Percentiles rank a stretch among this genome's conserved stretches.
phyloP scores from a whole-genome alignment of 176 grass and related monocot species.

The Paspalum notatum region DNA sequence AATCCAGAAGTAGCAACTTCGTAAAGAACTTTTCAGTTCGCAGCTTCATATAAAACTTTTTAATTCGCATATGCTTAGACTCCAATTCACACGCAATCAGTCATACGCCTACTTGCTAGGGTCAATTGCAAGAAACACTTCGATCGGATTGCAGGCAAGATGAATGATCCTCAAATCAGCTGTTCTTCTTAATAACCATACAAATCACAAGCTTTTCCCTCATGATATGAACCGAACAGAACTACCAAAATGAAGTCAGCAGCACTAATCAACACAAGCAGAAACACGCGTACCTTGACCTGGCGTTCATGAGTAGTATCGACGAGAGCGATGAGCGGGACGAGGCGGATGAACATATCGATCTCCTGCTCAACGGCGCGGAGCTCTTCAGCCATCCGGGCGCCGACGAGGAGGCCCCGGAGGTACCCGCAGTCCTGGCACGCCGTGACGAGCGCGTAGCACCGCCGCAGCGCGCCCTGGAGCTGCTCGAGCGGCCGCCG shows the following conservation, averaged over 20 bases:
- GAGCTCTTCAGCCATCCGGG: conserved; percentile 51
- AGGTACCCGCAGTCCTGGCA: conserved; percentile 60
- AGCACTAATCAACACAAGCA: not conserved
- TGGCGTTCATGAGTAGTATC: not conserved
- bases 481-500: conserved; percentile 59
- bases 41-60: not conserved
- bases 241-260: not conserved
- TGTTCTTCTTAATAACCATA: not conserved
- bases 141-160: not conserved
- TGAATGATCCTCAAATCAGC: not conserved
- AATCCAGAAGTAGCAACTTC: not conserved
- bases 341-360: conserved; percentile 57
- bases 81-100: not conserved
- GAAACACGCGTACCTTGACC: conserved; percentile 1
- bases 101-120: not conserved
- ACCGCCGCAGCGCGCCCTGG: conserved; percentile 37
- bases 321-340: conserved; percentile 66
- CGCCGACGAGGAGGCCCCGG: conserved; percentile 42
- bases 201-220: too few species aligned
- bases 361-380: conserved; percentile 49
- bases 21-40: not conserved
- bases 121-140: not conserved
- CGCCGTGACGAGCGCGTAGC: conserved; percentile 48
- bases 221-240: not conserved
- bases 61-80: not conserved